Evolutionary conservation across 176 grass and related monocot genomes (phyloP).

Genomic region (Canna indica): DNA sequence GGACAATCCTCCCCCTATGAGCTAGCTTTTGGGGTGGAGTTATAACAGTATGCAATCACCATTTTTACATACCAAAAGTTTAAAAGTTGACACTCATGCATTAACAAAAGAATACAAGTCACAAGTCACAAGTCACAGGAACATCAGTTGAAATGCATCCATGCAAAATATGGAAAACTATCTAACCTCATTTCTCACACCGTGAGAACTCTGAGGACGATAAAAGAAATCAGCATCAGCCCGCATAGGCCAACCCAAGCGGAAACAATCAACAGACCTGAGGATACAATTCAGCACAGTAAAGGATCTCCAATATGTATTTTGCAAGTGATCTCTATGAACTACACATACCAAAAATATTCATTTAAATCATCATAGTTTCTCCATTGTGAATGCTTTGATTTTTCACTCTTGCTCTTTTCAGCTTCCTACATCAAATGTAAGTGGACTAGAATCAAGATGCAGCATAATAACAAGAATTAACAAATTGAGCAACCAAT

Average conservation of each 20-base stretch:
- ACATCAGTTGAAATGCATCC: no score
- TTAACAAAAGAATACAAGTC: background rate
- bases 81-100: no score
- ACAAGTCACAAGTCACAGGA: conserved; percentile 11
- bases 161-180: background rate
- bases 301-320: background rate
- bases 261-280: conserved; percentile 81
- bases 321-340: background rate
- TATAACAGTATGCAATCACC: no score
- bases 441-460: conserved; percentile 15
- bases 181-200: conserved; percentile 59
- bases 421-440: conserved; percentile 47
- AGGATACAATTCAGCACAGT: conserved; percentile 24
- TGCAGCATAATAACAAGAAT: conserved; percentile 20
- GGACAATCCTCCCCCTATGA: no score
- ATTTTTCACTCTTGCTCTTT: conserved; percentile 48
- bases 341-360: conserved; percentile 60
- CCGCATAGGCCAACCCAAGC: conserved; percentile 85
- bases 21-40: no score
- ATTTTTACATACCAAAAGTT: no score
- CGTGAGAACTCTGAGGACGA: conserved; percentile 25
- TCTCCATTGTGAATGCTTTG: conserved; percentile 79
- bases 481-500: background rate
- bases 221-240: conserved; percentile 86
- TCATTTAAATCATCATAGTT: conserved; percentile 84